phyloP scores from a whole-genome alignment of 2,329 filamentous ascomycete genomes.

The Xylariaceae sp. region DNA sequence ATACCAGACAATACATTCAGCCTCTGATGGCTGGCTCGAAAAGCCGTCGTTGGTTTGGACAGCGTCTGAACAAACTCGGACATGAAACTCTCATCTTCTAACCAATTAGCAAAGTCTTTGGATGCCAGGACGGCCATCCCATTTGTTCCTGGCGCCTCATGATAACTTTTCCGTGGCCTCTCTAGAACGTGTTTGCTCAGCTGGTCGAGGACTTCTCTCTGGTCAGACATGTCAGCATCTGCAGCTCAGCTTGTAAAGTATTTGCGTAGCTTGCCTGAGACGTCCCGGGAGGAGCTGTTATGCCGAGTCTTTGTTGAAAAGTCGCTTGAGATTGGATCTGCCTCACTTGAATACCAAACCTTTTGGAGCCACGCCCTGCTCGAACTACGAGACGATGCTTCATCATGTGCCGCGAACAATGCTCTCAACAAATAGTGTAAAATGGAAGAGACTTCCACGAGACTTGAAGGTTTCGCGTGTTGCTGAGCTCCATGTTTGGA shows the following conservation, averaged over 20 bases:
- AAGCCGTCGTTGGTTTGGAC: constrained; percentile 6
- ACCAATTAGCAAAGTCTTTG: constrained; percentile 41
- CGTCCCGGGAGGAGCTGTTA: constrained; percentile 19
- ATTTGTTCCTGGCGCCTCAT: constrained; percentile 23
- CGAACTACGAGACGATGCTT: constrained; percentile 15
- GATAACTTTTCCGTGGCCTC: background rate
- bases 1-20: constrained; percentile 50
- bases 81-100: constrained; percentile 42
- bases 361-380: constrained; percentile 4
- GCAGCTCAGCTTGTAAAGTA: background rate
- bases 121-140: constrained; percentile 48
- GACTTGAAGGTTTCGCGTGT: too few species aligned
- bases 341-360: background rate
- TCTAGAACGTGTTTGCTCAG: constrained; percentile 2
- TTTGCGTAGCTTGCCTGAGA: constrained; percentile 19
- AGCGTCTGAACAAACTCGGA: constrained; percentile 28
- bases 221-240: constrained; percentile 8
- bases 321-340: constrained; percentile 8
- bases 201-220: constrained; percentile 13
- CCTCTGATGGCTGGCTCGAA: constrained; percentile 14
- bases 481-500: too few species aligned
- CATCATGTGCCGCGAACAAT: constrained; percentile 18
- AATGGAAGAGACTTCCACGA: background rate
- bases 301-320: constrained; percentile 19
- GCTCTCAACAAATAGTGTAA: background rate